Evolutionary conservation across 176 grass and related monocot genomes (phyloP), one percentile per base, ranked within the genome.

Genomic region (Typha latifolia): DNA sequence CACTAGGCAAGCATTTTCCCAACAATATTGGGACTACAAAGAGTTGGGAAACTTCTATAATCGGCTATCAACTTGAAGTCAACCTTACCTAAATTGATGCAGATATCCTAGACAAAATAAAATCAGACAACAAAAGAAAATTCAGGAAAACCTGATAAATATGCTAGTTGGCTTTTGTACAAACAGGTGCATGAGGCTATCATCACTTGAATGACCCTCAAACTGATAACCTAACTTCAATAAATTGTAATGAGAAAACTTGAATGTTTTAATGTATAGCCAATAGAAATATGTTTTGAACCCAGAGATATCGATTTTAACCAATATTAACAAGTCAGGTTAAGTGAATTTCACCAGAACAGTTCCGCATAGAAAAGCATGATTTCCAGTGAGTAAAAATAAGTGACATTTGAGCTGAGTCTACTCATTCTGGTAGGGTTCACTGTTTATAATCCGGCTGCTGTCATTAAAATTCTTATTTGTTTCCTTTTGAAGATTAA

Each of bases 401-500:
- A 65, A 4, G 63, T 47, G 63, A 19, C 14, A 43, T 65, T 65
- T 65, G 31, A 47, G 31, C 63, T 37, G 34, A 47, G 63, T 65
- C 16, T 29, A 21, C 63, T 20, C 27, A 43, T 65, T n/a, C 0
- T 20, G 32, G 31, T 65, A 47, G 63, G 32, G 32, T 47, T 65
- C n/a, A 47, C 63, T 47, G 63, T 65, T 65, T 9, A 65, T 34
- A 16, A 65, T 65, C 32, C 63, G 18, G 15, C 32, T 19, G 63
- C 63, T 19, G 31, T 47, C 63, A 59, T 57, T 59, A 59, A 59
- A 22, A 59, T 16, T 21, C 14, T 21, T 59, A 19, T 64, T 76
- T 74, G 68, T 66, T 72, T 86, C 74, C 71, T 73, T 68, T 71
- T 82, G 79, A 81, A 84, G 74, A 86, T 84, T 87, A 79, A 90